Evolutionary conservation across 139 green algal genomes (phyloP).

Genomic region (Tetradesmus obliquus): DNA sequence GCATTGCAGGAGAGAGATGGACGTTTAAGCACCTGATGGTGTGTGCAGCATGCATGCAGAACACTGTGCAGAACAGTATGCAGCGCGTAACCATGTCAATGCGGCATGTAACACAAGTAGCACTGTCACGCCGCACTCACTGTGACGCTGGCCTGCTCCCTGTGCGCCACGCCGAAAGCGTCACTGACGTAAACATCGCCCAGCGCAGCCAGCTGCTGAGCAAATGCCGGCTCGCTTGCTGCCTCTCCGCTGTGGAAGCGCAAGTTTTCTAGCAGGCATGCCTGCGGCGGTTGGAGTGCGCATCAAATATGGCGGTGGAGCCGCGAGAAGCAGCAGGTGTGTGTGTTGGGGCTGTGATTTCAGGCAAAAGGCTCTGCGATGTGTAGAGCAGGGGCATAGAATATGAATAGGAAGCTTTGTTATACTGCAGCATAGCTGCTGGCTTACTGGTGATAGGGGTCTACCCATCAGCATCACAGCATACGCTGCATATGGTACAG

Average conservation of each 20-base stretch:
- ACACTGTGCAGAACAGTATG: neutral
- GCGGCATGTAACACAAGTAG: neutral
- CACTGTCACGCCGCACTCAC: conserved; percentile 32
- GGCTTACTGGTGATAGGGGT: too few relatives aligned
- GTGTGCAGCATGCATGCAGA: neutral
- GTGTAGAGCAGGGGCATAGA: too few relatives aligned
- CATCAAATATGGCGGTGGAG: neutral
- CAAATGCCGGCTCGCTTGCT: conserved; percentile 53
- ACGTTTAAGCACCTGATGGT: neutral
- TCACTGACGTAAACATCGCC: conserved; percentile 71
- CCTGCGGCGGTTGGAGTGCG: neutral
- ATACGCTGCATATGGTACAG: too few relatives aligned
- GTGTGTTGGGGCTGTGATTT: neutral
- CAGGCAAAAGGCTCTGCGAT: neutral
- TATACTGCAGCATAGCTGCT: too few relatives aligned
- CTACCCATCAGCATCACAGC: too few relatives aligned
- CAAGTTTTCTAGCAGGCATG: conserved; percentile 69
- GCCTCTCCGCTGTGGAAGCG: conserved; percentile 67
- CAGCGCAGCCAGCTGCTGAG: conserved; percentile 54
- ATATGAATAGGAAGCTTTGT: too few relatives aligned
- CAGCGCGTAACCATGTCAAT: too few relatives aligned
- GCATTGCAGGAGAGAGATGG: too few relatives aligned
- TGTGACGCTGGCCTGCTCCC: conserved; percentile 66
- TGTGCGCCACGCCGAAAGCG: conserved; percentile 69
- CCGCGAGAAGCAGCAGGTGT: too few relatives aligned